Evolutionary conservation across 768 basidiomycete species (phyloP).

Genomic region (Xanthoconium purpureum): DNA sequence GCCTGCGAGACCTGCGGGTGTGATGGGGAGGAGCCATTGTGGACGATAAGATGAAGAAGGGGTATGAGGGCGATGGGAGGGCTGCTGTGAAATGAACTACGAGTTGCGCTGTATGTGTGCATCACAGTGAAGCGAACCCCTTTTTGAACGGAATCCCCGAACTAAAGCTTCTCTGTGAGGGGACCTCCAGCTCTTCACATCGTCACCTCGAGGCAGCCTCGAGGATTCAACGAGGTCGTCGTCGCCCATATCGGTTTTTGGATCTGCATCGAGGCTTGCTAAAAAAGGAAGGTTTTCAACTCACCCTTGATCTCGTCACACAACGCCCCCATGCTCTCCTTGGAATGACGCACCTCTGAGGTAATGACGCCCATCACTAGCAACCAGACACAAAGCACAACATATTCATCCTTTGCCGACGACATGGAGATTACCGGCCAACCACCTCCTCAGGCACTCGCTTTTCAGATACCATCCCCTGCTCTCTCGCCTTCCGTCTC

Average conservation of each 20-base stretch:
- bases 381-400: constrained; percentile 9
- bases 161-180: constrained; percentile 15
- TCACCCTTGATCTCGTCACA: constrained; percentile 10
- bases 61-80: constrained; percentile 1
- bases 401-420: constrained; percentile 7
- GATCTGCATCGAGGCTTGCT: constrained; percentile 28
- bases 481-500: constrained; percentile 49
- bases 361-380: constrained; percentile 3
- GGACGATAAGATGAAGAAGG: neutral
- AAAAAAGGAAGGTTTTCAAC: constrained; percentile 14
- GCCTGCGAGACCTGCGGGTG: constrained; percentile 42
- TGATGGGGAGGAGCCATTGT: constrained; percentile 35
- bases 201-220: constrained; percentile 41
- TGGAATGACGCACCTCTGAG: constrained; percentile 4
- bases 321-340: neutral
- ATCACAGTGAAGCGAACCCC: constrained; percentile 14
- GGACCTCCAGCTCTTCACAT: constrained; percentile 31
- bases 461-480: neutral
- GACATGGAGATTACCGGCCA: constrained; percentile 2
- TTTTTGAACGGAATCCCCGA: constrained; percentile 31
- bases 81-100: neutral
- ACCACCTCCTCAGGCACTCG: neutral
- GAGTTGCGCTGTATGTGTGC: constrained; percentile 9
- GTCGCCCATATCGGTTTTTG: constrained; percentile 24
- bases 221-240: constrained; percentile 28